phyloP scores from a whole-genome alignment of 805 yeast genomes.

The Starmerella potacharoeniae region DNA sequence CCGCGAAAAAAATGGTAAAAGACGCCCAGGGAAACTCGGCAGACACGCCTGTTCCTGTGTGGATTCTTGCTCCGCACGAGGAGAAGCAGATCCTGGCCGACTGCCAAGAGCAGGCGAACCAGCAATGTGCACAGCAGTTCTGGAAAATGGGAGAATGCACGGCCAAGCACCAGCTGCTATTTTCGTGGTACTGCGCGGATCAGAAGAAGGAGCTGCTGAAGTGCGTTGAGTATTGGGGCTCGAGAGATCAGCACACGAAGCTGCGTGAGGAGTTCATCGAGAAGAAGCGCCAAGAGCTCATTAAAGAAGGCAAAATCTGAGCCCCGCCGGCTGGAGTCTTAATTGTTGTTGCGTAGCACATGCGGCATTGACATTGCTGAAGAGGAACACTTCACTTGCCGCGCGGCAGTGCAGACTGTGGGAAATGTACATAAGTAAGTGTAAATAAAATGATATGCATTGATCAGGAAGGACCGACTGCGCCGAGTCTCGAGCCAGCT shows the following conservation, averaged over 20 bases:
- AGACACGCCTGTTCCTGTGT: slow-evolving; percentile 27
- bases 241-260: slow-evolving; percentile 24
- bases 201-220: slow-evolving; percentile 27
- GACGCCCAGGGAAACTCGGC: slow-evolving; percentile 13
- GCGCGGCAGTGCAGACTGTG: no score
- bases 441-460: no score
- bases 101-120: slow-evolving; percentile 28
- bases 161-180: slow-evolving; percentile 27
- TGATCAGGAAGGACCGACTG: no score
- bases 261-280: slow-evolving; percentile 25
- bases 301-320: slow-evolving; percentile 14
- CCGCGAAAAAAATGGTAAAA: background rate
- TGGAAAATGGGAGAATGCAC: slow-evolving; percentile 28
- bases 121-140: slow-evolving; percentile 26
- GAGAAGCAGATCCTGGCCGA: slow-evolving; percentile 29
- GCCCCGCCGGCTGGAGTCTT: background rate
- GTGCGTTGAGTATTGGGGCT: slow-evolving; percentile 30
- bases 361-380: no score
- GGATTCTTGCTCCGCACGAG: slow-evolving; percentile 32
- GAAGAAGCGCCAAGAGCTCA: slow-evolving; percentile 23
- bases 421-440: no score
- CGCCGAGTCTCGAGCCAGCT: no score
- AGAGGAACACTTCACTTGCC: no score
- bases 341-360: no score
- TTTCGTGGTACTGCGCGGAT: slow-evolving; percentile 31